A percentile compares a stretch with the other conserved stretches of the same genome.
phyloP scores from a whole-genome alignment of 2,329 filamentous ascomycete genomes.

The Colletotrichum sp. region DNA sequence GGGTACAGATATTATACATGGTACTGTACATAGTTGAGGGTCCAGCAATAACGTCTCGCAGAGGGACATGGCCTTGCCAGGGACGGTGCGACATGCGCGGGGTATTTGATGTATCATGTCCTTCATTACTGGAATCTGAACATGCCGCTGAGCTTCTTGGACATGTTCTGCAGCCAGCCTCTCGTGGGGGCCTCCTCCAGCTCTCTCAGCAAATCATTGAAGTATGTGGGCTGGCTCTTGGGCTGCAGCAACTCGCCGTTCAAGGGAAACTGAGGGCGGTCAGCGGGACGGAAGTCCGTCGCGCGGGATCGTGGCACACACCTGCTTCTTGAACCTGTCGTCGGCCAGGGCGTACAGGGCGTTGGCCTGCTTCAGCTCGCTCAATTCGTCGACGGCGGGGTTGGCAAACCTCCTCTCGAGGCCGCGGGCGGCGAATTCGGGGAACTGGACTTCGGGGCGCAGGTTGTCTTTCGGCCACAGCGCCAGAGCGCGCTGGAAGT shows the following conservation, averaged over 20 bases:
- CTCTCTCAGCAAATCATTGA: constrained; percentile 64
- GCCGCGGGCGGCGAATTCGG: constrained; percentile 56
- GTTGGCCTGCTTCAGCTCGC: constrained; percentile 62
- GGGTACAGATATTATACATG: constrained; percentile 23
- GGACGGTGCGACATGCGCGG: neutral
- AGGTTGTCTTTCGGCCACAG: constrained; percentile 70
- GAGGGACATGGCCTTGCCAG: neutral
- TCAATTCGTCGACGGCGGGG: constrained; percentile 42
- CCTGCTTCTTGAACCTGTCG: constrained; percentile 63
- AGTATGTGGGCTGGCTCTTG: constrained; percentile 69
- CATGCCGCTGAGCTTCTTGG: constrained; percentile 63
- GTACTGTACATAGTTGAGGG: constrained; percentile 11
- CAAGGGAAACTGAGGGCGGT: constrained; percentile 32
- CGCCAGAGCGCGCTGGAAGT: constrained; percentile 55
- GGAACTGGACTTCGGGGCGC: constrained; percentile 67
- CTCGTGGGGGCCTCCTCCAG: constrained; percentile 67
- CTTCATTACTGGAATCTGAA: constrained; percentile 57
- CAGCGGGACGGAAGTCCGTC: neutral
- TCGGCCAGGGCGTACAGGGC: constrained; percentile 64
- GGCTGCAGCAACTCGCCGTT: constrained; percentile 60
- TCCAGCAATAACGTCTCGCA: neutral
- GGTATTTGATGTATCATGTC: neutral
- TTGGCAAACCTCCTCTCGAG: constrained; percentile 38
- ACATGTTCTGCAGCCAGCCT: constrained; percentile 55
- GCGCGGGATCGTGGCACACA: constrained; percentile 31